Percentiles rank a stretch among this genome's conserved stretches.
These are phyloP conservation scores for Mucor saturninus DNA, from an alignment of 371 early-diverging fungal genomes.

Conservation along the genomic window DNA sequence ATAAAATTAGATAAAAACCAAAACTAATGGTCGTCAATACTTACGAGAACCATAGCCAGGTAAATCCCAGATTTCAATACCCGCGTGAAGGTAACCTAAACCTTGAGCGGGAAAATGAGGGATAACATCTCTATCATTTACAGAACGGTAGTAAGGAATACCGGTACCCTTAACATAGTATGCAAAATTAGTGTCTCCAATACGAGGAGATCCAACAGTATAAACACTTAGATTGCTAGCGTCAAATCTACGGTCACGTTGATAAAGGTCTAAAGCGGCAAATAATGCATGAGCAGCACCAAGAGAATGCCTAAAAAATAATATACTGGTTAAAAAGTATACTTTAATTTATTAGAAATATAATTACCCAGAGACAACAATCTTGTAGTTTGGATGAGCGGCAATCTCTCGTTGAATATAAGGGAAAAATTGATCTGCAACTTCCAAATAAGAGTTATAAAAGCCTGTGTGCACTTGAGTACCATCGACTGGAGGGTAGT, in stretches of 20 bases:
- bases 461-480: constrained; percentile 34
- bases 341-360: not conserved
- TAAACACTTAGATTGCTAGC: constrained; percentile 19
- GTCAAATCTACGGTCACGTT: constrained; percentile 17
- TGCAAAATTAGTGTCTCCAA: constrained; percentile 56
- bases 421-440: constrained; percentile 5
- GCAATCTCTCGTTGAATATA: constrained; percentile 16
- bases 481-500: constrained; percentile 26
- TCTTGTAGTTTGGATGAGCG: constrained; percentile 18
- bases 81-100: constrained; percentile 51
- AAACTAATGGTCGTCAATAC: not conserved
- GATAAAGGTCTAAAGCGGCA: constrained; percentile 29
- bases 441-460: constrained; percentile 16
- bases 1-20: not conserved
- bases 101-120: constrained; percentile 48
- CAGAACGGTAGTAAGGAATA: constrained; percentile 41
- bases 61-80: constrained; percentile 52
- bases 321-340: not conserved
- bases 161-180: constrained; percentile 33
- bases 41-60: constrained; percentile 17
- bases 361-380: constrained; percentile 22
- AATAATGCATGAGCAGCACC: constrained; percentile 32
- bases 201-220: constrained; percentile 51
- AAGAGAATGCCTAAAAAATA: constrained; percentile 24
- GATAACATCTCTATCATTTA: constrained; percentile 49